These are phyloP conservation scores for Trichoderma atroviride DNA, from an alignment of 2,329 filamentous ascomycete species.

Conservation along the genomic window DNA sequence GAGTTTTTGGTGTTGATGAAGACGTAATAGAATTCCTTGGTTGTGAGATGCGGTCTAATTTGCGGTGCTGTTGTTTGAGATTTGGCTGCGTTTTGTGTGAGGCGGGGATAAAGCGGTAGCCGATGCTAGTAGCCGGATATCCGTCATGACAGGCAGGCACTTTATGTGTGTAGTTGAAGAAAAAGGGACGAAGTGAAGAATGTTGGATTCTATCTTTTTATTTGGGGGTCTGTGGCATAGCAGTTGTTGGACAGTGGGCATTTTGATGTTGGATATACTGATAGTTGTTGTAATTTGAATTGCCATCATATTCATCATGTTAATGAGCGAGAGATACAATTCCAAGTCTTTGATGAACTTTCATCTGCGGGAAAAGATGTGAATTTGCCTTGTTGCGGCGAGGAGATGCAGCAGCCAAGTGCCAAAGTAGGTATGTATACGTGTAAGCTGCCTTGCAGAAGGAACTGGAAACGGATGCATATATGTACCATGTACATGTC, in stretches of 20 bases:
- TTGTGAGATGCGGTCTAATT: neutral
- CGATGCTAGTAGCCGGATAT: neutral
- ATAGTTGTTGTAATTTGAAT: neutral
- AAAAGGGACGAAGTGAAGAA: neutral
- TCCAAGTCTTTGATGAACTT: neutral
- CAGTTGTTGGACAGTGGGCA: neutral
- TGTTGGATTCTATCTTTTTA: neutral
- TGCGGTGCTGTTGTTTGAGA: neutral
- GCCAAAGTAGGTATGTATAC: neutral
- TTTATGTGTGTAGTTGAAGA: neutral
- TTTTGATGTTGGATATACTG: neutral
- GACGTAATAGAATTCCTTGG: neutral
- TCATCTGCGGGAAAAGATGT: neutral
- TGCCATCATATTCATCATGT: neutral
- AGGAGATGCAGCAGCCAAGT: neutral
- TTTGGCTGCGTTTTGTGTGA: neutral
- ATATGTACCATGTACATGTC: neutral
- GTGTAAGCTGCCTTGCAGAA: neutral
- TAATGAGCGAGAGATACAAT: neutral
- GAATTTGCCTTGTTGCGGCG: neutral
- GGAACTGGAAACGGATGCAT: neutral
- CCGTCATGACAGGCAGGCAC: neutral
- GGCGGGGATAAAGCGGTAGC: neutral
- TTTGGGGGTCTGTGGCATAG: neutral
- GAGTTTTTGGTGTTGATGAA: neutral